Percentiles rank a stretch among this genome's conserved stretches.
These are phyloP conservation scores for Hordeum vulgare DNA, from an alignment of 176 grass and related monocot genomes.

Conservation along the genomic window MorexV3_pseudomolecules_assembly NC_058521.1:498686224-498686723, in stretches of 20 bases:
- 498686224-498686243: not conserved
- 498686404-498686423: constrained; percentile 94
- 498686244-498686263: constrained; percentile 33
- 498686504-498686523: not conserved
- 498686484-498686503: constrained; percentile 7
- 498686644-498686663: constrained; percentile 95
- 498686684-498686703: constrained; percentile 88
- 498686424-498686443: constrained; percentile 91
- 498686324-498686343: constrained; percentile 79
- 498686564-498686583: not conserved
- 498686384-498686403: constrained; percentile 91
- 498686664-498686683: constrained; percentile 97
- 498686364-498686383: constrained; percentile 96
- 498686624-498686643: constrained; percentile 96
- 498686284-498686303: constrained; percentile 94
- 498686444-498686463: not conserved
- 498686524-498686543: not conserved
- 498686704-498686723: constrained; percentile 80
- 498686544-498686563: not conserved
- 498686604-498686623: constrained; percentile 71
- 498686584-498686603: not conserved
- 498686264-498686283: constrained; percentile 95
- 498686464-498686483: not conserved
- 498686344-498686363: constrained; percentile 90
- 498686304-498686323: constrained; percentile 62